These are phyloP conservation scores for Canavalia ensiformis DNA, from an alignment of 306 rosid species.

Conservation along the genomic window DNA sequence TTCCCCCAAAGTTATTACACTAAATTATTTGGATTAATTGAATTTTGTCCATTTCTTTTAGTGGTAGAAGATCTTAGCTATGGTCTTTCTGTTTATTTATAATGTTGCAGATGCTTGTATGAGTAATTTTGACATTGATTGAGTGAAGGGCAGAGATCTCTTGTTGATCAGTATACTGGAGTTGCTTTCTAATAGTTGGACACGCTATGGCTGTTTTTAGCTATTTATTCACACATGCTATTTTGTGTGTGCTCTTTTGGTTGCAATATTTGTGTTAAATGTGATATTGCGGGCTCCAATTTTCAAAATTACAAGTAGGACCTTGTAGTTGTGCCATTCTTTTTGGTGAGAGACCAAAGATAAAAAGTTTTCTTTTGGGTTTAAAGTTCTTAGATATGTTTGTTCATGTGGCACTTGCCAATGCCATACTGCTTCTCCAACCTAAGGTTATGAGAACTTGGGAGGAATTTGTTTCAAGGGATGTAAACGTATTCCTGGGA, in stretches of 20 bases:
- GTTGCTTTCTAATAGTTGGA: constrained; percentile 19
- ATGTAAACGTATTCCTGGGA: too few species aligned
- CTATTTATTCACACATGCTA: constrained; percentile 23
- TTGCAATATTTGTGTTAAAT: not conserved
- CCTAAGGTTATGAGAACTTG: not conserved
- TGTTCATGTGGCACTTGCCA: constrained; percentile 10
- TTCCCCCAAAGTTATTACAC: not conserved
- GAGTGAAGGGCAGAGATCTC: not conserved
- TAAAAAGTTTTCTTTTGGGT: not conserved
- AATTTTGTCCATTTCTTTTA: not conserved
- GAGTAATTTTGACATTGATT: not conserved
- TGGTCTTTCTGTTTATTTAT: not conserved
- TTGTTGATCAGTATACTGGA: constrained; percentile 27
- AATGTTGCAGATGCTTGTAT: not conserved
- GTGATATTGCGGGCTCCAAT: not conserved
- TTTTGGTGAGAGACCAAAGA: not conserved
- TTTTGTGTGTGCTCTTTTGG: not conserved
- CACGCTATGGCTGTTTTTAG: not conserved
- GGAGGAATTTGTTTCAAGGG: too few species aligned
- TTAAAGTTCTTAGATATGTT: not conserved
- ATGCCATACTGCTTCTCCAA: not conserved
- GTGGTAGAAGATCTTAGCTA: constrained; percentile 16
- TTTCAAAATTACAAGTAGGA: constrained; percentile 9
- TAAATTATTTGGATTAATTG: constrained; percentile 21
- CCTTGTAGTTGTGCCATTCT: not conserved